Evolutionary conservation across 108 stramenopile genomes (phyloP).

Genomic region (Seminavis robusta): DNA sequence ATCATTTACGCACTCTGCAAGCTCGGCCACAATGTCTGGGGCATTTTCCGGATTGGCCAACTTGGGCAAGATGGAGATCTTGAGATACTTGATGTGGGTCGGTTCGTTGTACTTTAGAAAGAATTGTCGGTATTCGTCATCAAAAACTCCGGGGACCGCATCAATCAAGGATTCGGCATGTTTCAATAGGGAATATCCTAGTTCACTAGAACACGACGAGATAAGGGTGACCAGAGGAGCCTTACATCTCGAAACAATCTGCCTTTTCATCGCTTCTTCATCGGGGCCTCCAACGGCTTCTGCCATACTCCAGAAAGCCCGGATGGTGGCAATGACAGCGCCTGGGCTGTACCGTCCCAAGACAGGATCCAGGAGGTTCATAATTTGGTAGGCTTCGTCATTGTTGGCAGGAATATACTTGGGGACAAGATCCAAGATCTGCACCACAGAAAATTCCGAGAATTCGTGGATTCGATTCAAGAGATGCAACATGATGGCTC

Average conservation of each 20-base stretch:
- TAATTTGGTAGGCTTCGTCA: constrained; percentile 94
- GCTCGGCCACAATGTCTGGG: constrained; percentile 93
- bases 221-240: constrained; percentile 95
- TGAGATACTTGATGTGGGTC: constrained; percentile 92
- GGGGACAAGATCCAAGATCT: constrained; percentile 92
- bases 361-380: constrained; percentile 99
- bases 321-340: constrained; percentile 92
- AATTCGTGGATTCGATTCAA: constrained; percentile 97
- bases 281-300: constrained; percentile 66
- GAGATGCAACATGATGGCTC: constrained; percentile 92
- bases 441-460: constrained; percentile 94
- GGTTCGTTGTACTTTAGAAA: constrained; percentile 96
- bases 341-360: constrained; percentile 90
- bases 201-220: constrained; percentile 82
- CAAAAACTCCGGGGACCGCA: constrained; percentile 92
- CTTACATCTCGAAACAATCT: constrained; percentile 91
- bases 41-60: constrained; percentile 88
- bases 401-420: constrained; percentile 91
- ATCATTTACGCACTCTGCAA: constrained; percentile 90
- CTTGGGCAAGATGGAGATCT: constrained; percentile 85
- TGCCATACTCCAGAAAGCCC: constrained; percentile 91
- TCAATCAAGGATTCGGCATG: constrained; percentile 92
- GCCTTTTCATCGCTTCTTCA: constrained; percentile 64
- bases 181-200: constrained; percentile 85
- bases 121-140: constrained; percentile 96